Base-by-base conservation (phyloP, 495 filamentous ascomycete genomes). In the Hyaloscypha finlandica region DNA sequence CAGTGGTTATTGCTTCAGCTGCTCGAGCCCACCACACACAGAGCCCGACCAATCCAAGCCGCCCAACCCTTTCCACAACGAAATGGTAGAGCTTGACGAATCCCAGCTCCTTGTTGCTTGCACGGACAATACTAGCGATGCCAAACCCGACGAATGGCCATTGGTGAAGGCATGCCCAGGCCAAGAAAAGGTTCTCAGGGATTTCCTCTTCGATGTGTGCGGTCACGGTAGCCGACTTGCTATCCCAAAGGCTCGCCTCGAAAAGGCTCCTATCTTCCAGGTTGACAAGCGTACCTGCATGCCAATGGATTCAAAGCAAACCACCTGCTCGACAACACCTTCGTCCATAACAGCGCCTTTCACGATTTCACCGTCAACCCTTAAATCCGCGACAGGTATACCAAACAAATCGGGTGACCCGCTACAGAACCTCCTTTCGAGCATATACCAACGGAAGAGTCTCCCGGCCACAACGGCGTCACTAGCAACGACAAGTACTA, bases 111-210 rank as follows among this genome's bases (percentile, higher is more conserved):
- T 63, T 3, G 16, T 62, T 45, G 25, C 25, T 16, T 61, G 59
- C 33, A 35, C 32, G 4, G 59, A 48, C 42, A 12, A 48, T 61
- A n/a, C 22, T 4, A 19, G 30, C 0, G 33, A 30, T 48, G 1
- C 20, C 11, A 35, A 12, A 29, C 30, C 54, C 45, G 57, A 31
- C 25, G 22, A 48, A n/a, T 45, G 55, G 20, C 42, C 53, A 5
- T 31, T 57, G 63, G 29, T 65, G 51, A 20, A 33, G 29, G 22
- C 45, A 42, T 65, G 51, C 35, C 59, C 37, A 8, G 59, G 37
- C 20, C 32, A 61, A 22, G 59, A 61, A 37, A 22, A 25, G 5
- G 8, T 45, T 37, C 37, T 61, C 6, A 12, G 37, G 12, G 19
- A 25, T 0, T 61, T 61, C n/a, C 59, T 61, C 6, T 16, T 48